Conservation (phyloP, 768 basidiomycete genomes). For the Boletus sp. region DNA sequence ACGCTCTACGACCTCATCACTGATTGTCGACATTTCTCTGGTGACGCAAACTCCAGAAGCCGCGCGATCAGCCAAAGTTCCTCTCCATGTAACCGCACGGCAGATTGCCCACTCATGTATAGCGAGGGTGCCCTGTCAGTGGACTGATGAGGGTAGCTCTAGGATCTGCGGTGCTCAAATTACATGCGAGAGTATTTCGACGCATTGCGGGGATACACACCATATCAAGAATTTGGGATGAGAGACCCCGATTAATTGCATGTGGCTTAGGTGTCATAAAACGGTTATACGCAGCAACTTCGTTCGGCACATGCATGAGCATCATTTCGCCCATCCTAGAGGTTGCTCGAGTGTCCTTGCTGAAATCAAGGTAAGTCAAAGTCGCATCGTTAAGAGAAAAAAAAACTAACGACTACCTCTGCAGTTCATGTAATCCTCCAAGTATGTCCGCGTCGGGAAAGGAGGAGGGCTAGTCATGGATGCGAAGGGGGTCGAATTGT, state of each 20-base stretch:
- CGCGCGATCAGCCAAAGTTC: background rate
- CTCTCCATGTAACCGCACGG: no score
- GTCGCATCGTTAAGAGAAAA: no score
- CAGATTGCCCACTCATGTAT: background rate
- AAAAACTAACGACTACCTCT: no score
- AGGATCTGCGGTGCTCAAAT: background rate
- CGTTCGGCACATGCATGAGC: background rate
- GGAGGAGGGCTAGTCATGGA: constrained; percentile 10
- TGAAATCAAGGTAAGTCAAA: no score
- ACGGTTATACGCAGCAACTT: background rate
- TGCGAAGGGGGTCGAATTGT: constrained; percentile 30
- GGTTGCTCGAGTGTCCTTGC: no score
- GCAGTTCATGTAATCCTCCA: no score
- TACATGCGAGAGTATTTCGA: background rate
- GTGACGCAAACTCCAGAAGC: no score
- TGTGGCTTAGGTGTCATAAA: background rate
- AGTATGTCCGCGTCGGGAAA: constrained; percentile 23
- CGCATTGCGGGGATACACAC: background rate
- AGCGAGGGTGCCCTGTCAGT: background rate
- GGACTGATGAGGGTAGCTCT: background rate
- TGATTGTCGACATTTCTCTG: background rate
- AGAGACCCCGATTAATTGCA: background rate
- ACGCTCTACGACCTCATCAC: background rate
- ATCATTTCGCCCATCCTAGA: background rate
- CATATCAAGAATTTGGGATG: background rate